Percentiles rank a stretch among this genome's conserved stretches.
These are phyloP conservation scores for Clausena lansium DNA, from an alignment of 345 rosid genomes.

Conservation along the genomic window DNA sequence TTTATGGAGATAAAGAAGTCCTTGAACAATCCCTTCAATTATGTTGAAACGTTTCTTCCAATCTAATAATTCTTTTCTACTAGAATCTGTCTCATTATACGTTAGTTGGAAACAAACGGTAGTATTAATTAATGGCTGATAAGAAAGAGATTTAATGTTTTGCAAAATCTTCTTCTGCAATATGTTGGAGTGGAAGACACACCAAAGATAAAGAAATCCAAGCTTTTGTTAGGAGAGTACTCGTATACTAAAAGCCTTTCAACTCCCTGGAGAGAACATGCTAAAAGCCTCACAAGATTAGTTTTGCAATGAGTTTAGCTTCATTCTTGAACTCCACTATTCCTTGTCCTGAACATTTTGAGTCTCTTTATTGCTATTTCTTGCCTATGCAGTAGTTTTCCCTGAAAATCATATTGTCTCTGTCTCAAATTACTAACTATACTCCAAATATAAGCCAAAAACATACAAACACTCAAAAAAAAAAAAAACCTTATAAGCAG, in stretches of 20 bases:
- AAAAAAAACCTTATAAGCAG: neutral
- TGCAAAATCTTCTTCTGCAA: no score
- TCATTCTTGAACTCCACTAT: constrained; percentile 8
- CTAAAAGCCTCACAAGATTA: constrained; percentile 7
- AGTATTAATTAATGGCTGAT: no score
- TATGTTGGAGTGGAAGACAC: neutral
- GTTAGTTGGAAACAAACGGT: no score
- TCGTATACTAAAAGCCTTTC: neutral
- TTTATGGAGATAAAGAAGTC: no score
- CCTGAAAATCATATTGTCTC: no score
- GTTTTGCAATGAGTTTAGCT: neutral
- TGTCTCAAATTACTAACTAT: no score
- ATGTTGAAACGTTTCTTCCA: no score
- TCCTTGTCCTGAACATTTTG: neutral
- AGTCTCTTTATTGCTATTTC: neutral
- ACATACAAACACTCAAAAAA: no score
- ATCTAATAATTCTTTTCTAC: no score
- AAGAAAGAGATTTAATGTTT: no score
- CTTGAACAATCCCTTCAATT: no score
- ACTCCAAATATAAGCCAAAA: no score
- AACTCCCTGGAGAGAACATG: neutral
- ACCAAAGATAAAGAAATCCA: neutral
- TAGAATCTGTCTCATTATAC: neutral
- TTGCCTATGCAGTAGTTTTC: neutral
- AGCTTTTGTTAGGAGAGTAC: neutral